Evolutionary conservation across 1,139 yeast species (phyloP).

Genomic region (Blastobotrys persicus): DNA sequence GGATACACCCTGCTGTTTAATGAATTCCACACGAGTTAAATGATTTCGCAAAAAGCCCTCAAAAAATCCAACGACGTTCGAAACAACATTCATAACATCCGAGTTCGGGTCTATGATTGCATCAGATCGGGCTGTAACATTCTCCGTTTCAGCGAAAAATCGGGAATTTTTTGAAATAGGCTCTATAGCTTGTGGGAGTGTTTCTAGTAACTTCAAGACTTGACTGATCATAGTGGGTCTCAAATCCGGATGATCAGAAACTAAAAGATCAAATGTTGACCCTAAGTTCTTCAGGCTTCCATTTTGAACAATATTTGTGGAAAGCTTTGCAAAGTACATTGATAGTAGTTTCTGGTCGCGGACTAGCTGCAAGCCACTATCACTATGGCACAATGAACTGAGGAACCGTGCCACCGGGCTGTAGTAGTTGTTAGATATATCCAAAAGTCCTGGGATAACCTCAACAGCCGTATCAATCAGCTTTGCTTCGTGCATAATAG

Average conservation of each 20-base stretch:
- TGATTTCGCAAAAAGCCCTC: slow-evolving; percentile 38
- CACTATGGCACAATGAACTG: slow-evolving; percentile 80
- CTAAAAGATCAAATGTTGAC: slow-evolving; percentile 71
- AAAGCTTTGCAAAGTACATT: slow-evolving; percentile 22
- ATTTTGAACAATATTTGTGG: slow-evolving; percentile 23
- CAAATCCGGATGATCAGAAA: slow-evolving; percentile 76
- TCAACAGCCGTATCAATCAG: slow-evolving; percentile 65
- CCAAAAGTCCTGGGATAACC: slow-evolving; percentile 49
- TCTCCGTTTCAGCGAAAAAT: slow-evolving; percentile 23
- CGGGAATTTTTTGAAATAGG: slow-evolving; percentile 14
- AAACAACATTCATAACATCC: slow-evolving; percentile 25
- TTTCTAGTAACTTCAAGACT: slow-evolving; percentile 47
- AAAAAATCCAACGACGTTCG: slow-evolving; percentile 31
- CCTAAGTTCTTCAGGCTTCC: slow-evolving; percentile 56
- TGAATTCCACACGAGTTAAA: slow-evolving; percentile 35
- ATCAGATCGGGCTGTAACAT: slow-evolving; percentile 9
- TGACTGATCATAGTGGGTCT: slow-evolving; percentile 58
- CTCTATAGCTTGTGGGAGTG: slow-evolving; percentile 41
- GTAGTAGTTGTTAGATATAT: slow-evolving; percentile 54
- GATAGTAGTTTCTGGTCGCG: slow-evolving; percentile 23
- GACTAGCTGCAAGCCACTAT: slow-evolving; percentile 58
- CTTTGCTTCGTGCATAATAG: slow-evolving; percentile 75
- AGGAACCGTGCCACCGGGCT: slow-evolving; percentile 69
- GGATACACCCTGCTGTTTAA: slow-evolving; percentile 33
- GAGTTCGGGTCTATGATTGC: slow-evolving; percentile 7